Percentiles rank a stretch among this genome's conserved stretches.
Evolutionary conservation across 2,329 filamentous ascomycete genomes (phyloP).

Genomic region (Exophiala sp.): DNA sequence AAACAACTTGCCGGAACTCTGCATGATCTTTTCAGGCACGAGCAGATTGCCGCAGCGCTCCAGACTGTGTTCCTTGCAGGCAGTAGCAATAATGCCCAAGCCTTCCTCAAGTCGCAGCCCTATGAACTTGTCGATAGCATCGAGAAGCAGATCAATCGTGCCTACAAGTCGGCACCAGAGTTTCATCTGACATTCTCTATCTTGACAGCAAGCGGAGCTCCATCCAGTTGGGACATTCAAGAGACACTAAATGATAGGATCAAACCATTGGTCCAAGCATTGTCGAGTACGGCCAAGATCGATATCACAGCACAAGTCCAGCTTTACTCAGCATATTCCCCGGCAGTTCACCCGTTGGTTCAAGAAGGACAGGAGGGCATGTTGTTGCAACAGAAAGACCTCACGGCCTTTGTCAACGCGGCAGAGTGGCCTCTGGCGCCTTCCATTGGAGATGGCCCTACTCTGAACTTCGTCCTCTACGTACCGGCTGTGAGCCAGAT

Average conservation of each 20-base stretch:
- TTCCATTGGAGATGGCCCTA: constrained; percentile 83
- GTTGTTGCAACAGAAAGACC: constrained; percentile 71
- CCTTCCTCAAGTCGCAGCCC: constrained; percentile 38
- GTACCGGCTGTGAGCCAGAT: constrained; percentile 67
- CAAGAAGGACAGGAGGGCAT: constrained; percentile 34
- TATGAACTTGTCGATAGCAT: constrained; percentile 56
- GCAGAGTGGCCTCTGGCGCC: constrained; percentile 96
- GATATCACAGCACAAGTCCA: constrained; percentile 96
- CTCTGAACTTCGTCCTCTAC: constrained; percentile 93
- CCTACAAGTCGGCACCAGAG: constrained; percentile 85
- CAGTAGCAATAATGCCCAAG: constrained; percentile 31
- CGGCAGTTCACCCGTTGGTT: constrained; percentile 58
- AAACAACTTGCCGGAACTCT: constrained; percentile 73
- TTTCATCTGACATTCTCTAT: constrained; percentile 96
- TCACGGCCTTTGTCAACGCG: constrained; percentile 93
- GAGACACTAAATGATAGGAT: constrained; percentile 76
- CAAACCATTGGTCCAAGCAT: constrained; percentile 71
- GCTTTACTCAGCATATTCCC: constrained; percentile 72
- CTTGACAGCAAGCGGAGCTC: constrained; percentile 73
- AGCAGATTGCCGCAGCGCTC: constrained; percentile 74
- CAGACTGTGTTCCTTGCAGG: constrained; percentile 36
- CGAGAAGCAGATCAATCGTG: constrained; percentile 69
- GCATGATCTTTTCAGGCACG: constrained; percentile 75
- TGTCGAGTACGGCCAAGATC: constrained; percentile 86
- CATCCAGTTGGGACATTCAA: constrained; percentile 90